Base-by-base conservation (phyloP, 305 asterid genomes). In the Fraxinus albicans region DNA sequence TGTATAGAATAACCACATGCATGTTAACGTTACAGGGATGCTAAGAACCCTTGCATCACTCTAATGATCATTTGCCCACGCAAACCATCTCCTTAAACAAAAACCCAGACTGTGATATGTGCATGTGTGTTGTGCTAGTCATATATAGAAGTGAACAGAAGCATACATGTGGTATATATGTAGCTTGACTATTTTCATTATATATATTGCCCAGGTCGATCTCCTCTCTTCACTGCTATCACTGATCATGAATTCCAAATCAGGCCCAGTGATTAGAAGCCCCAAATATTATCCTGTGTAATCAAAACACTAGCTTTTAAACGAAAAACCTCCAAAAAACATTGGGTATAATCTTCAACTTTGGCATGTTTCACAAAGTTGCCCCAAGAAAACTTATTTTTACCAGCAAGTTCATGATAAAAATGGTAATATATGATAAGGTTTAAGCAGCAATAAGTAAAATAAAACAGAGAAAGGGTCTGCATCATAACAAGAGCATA, bases 61-160 rank as follows among this genome's bases (percentile, higher is more conserved):
- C 42, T 36, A 36, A 17, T 50, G 6, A 50, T 15, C 19, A 50
- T 15, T 50, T 15, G 60, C 42, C 34, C 77, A 19, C 35, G 23
- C 47, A 13, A 44, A 27, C 31, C 33, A 78, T 78, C 77, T 27
- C 69, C 19, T 60, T 3, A 12, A 15, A 13, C 21, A n/a, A 1
- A 31, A 44, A 44, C 55, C 21, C 35, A 80, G 10, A 15, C 33
- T 70, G 77, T 70, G 77, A 17, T 36, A 84, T 80, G 70, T 79
- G 40, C 82, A 84, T 35, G 29, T 72, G 8, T 23, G 42, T 80
- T 53, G 15, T 40, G 47, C 31, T 38, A 27, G 34, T 44, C 55
- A 44, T 25, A 3, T 38, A 72, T 6, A 50, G 15, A 53, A 10
- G 67, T 9, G 78, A 75, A 44, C 35, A 79, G 58, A 83, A 42